These are phyloP conservation scores for Haberlea rhodopensis DNA, from an alignment of 257 asterid species.

Conservation along the genomic window DNA sequence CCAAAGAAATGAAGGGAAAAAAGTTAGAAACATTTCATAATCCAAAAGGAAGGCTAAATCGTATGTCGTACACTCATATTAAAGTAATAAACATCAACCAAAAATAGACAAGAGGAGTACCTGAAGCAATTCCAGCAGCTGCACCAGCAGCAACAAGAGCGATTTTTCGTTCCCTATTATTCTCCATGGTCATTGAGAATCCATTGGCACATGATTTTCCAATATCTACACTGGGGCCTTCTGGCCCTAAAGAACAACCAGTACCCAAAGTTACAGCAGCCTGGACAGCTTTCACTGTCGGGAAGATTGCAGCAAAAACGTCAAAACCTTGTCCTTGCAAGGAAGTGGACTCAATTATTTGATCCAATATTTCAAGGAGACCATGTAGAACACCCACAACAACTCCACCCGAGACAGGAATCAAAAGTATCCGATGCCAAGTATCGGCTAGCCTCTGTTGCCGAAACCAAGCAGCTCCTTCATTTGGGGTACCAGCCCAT, in stretches of 20 bases:
- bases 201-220: constrained; percentile 99
- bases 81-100: constrained; percentile 4
- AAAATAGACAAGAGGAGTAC: constrained; percentile 35
- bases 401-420: constrained; percentile 96
- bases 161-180: constrained; percentile 88
- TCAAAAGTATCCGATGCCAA: constrained; percentile 89
- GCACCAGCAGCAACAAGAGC: constrained; percentile 99
- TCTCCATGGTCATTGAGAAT: constrained; percentile 90
- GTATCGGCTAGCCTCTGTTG: constrained; percentile 89
- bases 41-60: too few relatives aligned
- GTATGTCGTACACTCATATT: too few relatives aligned
- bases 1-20: too few relatives aligned
- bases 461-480: constrained; percentile 99
- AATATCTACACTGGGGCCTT: constrained; percentile 98
- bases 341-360: constrained; percentile 73
- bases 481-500: constrained; percentile 99
- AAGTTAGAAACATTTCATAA: too few relatives aligned
- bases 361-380: constrained; percentile 76
- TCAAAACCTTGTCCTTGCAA: constrained; percentile 82
- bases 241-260: constrained; percentile 98
- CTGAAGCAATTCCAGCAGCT: constrained; percentile 99
- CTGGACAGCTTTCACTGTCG: constrained; percentile 79
- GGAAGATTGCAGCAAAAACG: constrained; percentile 71
- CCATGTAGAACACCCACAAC: constrained; percentile 97
- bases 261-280: constrained; percentile 95